These are phyloP conservation scores for Nannizziopsis arthrosporioides DNA, from an alignment of 2,329 filamentous ascomycete genomes.

Conservation along the genomic window DNA sequence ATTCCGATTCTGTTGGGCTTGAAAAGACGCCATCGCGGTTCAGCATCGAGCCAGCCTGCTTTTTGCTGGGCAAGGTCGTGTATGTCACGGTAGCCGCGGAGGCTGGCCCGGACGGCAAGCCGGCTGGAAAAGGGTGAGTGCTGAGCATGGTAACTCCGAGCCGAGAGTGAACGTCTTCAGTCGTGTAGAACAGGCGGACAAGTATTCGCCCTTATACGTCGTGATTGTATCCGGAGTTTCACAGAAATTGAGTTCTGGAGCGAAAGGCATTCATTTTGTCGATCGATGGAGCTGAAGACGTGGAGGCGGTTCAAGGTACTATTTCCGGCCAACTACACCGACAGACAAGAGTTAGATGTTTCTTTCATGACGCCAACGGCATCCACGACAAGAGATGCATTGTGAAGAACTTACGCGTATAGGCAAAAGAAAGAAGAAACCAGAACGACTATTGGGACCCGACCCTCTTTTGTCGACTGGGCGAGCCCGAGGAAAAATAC, in stretches of 20 bases:
- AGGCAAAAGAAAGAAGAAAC: background rate
- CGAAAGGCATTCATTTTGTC: slow-evolving; percentile 5
- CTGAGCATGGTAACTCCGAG: slow-evolving; percentile 11
- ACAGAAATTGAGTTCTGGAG: slow-evolving; percentile 4
- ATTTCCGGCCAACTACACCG: slow-evolving; percentile 7
- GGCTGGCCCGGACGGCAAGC: slow-evolving; percentile 1
- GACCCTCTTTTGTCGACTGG: background rate
- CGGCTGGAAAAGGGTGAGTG: slow-evolving; percentile 8
- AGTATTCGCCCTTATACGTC: background rate
- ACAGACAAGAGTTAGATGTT: background rate
- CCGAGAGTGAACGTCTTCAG: background rate
- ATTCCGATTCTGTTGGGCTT: slow-evolving; percentile 85
- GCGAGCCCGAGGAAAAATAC: background rate
- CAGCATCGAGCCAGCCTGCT: slow-evolving; percentile 6
- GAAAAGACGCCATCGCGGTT: slow-evolving; percentile 43
- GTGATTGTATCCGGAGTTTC: slow-evolving; percentile 3
- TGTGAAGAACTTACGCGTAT: slow-evolving; percentile 1
- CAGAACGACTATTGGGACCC: background rate
- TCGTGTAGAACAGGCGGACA: background rate
- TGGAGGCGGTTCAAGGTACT: background rate
- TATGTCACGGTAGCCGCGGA: slow-evolving; percentile 9
- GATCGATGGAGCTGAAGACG: background rate
- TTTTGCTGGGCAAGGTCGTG: slow-evolving; percentile 7
- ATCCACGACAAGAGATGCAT: background rate
- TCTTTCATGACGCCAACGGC: slow-evolving; percentile 1